phyloP scores from a whole-genome alignment of 2,329 filamentous ascomycete genomes.

The Arthroderma sp. region DNA sequence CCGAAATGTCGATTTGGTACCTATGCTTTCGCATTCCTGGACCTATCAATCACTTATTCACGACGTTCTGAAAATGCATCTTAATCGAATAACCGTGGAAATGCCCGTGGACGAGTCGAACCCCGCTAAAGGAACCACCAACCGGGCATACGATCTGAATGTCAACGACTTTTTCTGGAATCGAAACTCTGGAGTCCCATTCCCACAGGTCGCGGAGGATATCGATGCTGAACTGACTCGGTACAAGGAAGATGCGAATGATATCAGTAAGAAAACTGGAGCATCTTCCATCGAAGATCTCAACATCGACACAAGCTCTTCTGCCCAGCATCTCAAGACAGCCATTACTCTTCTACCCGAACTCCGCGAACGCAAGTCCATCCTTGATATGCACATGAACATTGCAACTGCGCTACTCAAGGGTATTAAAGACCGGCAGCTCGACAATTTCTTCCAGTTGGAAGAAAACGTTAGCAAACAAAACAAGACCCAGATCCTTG shows the following conservation, averaged over 20 bases:
- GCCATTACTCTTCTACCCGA: slow-evolving; percentile 89
- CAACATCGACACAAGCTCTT: slow-evolving; percentile 74
- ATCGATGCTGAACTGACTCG: slow-evolving; percentile 86
- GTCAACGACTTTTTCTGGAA: slow-evolving; percentile 94
- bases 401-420: slow-evolving; percentile 67
- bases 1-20: slow-evolving; percentile 86
- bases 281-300: slow-evolving; percentile 86
- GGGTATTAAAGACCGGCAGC: slow-evolving; percentile 85
- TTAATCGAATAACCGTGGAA: slow-evolving; percentile 91
- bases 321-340: slow-evolving; percentile 86
- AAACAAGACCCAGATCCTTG: slow-evolving; percentile 74
- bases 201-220: slow-evolving; percentile 91
- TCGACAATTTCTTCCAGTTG: slow-evolving; percentile 91
- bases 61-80: slow-evolving; percentile 62
- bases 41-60: slow-evolving; percentile 77
- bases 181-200: slow-evolving; percentile 78
- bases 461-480: slow-evolving; percentile 90
- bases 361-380: slow-evolving; percentile 79
- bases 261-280: slow-evolving; percentile 90
- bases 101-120: slow-evolving; percentile 65
- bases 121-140: slow-evolving; percentile 59
- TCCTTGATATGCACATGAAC: slow-evolving; percentile 98
- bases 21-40: slow-evolving; percentile 98
- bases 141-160: slow-evolving; percentile 80
- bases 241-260: slow-evolving; percentile 89